Conservation (phyloP, 148 eudicot species). For the Beta vulgaris region DNA sequence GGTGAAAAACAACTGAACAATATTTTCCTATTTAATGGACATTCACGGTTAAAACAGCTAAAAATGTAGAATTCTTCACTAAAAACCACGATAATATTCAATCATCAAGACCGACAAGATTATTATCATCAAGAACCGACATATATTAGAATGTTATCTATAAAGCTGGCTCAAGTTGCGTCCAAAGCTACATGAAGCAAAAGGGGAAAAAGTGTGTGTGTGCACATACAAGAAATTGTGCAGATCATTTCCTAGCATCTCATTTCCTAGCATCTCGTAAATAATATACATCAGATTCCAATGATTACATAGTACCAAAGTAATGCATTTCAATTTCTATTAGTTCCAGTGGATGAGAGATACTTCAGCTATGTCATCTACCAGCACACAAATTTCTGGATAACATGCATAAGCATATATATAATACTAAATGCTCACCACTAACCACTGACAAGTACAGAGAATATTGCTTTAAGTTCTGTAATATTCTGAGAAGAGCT, state of each 20-base stretch:
- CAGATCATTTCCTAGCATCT: background rate
- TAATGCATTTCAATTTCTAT: background rate
- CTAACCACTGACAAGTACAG: conserved; percentile 4
- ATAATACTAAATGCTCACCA: background rate
- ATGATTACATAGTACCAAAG: background rate
- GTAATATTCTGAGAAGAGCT: background rate
- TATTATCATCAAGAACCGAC: background rate
- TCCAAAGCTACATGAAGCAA: background rate
- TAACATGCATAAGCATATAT: background rate
- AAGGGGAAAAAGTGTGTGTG: background rate
- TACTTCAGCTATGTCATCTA: background rate
- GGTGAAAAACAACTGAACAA: background rate
- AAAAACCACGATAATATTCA: background rate
- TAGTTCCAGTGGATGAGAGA: background rate
- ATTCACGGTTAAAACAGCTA: background rate
- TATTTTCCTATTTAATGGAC: background rate
- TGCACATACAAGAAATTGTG: background rate
- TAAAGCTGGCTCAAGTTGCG: background rate
- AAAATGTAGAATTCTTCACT: background rate
- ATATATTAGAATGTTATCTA: background rate
- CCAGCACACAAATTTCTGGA: background rate
- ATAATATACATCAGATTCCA: background rate
- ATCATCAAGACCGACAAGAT: background rate
- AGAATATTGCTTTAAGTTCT: background rate
- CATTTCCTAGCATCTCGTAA: background rate